These are phyloP conservation scores for Crassisporium funariophilum DNA, from an alignment of 768 basidiomycete species.

Conservation along the genomic window DNA sequence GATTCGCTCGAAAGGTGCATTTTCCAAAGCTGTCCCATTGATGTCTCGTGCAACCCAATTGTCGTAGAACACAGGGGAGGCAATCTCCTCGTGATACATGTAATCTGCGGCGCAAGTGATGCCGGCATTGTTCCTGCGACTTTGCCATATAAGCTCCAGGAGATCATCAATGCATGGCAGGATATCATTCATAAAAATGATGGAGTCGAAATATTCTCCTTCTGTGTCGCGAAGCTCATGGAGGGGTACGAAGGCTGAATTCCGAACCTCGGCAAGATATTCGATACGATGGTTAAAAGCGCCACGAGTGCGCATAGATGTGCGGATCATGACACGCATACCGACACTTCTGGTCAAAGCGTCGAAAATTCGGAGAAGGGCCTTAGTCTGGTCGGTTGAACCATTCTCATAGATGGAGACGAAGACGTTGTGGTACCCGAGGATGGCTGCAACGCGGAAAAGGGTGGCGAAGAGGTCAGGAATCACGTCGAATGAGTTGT, in stretches of 20 bases:
- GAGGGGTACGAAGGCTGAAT: constrained; percentile 93
- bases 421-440: constrained; percentile 97
- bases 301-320: constrained; percentile 89
- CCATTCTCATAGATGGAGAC: constrained; percentile 99
- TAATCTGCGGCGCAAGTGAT: constrained; percentile 99
- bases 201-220: constrained; percentile 93
- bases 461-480: constrained; percentile 97
- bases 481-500: constrained; percentile 99
- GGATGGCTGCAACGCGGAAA: constrained; percentile 87
- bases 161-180: constrained; percentile 97
- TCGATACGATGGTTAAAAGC: constrained; percentile 99
- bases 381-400: constrained; percentile 98
- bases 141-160: constrained; percentile 97
- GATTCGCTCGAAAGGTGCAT: constrained; percentile 93
- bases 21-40: constrained; percentile 97
- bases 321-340: constrained; percentile 90
- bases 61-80: constrained; percentile 94
- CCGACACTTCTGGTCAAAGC: constrained; percentile 89
- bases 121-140: constrained; percentile 89
- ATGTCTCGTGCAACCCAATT: constrained; percentile 99
- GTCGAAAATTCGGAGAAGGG: constrained; percentile 92
- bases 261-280: constrained; percentile 99
- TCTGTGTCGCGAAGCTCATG: constrained; percentile 91
- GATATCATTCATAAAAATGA: constrained; percentile 99
- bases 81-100: constrained; percentile 98